Evolutionary conservation across 1,139 yeast genomes (phyloP), one percentile per base, ranked within the genome.

Genomic region (Saccharomyces hybrid): DNA sequence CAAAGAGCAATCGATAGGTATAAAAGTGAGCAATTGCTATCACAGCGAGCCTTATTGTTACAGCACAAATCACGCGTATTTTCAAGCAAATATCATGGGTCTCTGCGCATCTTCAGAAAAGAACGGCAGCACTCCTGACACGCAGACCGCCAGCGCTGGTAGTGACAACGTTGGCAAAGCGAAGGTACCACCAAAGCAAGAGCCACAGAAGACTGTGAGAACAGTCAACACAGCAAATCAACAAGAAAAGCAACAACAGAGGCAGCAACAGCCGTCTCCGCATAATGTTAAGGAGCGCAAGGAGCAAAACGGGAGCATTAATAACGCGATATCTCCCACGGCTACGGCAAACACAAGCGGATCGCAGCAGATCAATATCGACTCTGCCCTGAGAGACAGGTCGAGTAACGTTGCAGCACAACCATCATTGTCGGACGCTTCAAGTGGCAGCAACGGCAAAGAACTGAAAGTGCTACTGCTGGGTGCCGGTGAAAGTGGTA

Each of bases 401-500:
- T 28, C 28, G 48, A 28, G 32, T 14, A 19, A 16, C 38, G 5
- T 34, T 25, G 56, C 9, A 9, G 28, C 7, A 7, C 51, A 14
- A 14, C 23, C 42, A n/a, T 16, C 42, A 2, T 38, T 16, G 8
- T 31, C 44, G 19, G 14, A 31, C 9, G 47, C 48, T 14, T 29
- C 52, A 1, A 27, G 48, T 16, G 31, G n/a, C 11, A 38, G 52
- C 8, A 46, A 44, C 19, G 53, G 63, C 47, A 75, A 75, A 55
- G 83, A 80, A 58, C 80, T 84, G 34, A 86, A 86, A 66, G 81
- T 84, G 47, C 72, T 86, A 42, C 72, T 86, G 47, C 71, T 86
- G 53, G 95, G 95, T 6, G 83, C 91, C 0, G 95, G 93, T 27
- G 95, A 86, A 65, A 80, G 86, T 63, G 93, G 93, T 14, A 86